A percentile compares a stretch with the other conserved stretches of the same genome.
Conservation (phyloP, 768 basidiomycete species). For the Pholiota conissans region DNA sequence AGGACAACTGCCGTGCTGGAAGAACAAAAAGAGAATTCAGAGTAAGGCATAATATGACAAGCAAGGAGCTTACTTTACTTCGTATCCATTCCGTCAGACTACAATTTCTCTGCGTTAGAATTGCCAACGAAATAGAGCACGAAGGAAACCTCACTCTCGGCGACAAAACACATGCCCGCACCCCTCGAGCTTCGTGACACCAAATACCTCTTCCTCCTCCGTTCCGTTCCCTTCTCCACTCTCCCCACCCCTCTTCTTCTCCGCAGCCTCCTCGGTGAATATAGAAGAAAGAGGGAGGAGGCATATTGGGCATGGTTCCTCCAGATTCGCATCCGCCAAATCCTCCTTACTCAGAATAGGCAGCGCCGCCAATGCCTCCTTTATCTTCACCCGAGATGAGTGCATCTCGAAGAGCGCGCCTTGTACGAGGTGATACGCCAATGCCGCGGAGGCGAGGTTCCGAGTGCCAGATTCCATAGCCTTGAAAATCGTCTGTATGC, state of each 20-base stretch:
- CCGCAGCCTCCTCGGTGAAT: constrained; percentile 27
- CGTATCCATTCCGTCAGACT: constrained; percentile 72
- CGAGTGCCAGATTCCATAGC: too few species aligned
- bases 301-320: constrained; percentile 70
- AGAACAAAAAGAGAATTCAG: too few species aligned
- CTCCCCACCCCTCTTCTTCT: constrained; percentile 1
- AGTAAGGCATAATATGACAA: too few species aligned
- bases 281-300: constrained; percentile 50
- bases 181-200: constrained; percentile 55
- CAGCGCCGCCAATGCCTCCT: constrained; percentile 39
- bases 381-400: constrained; percentile 30
- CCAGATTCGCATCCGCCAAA: constrained; percentile 32
- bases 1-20: constrained; percentile 70
- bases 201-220: constrained; percentile 22
- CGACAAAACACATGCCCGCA: constrained; percentile 73
- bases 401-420: constrained; percentile 17
- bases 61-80: constrained; percentile 46
- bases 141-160: constrained; percentile 47
- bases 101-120: background rate
- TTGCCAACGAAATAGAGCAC: constrained; percentile 3
- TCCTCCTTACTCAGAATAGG: constrained; percentile 40
- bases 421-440: constrained; percentile 24
- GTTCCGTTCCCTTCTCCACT: constrained; percentile 4
- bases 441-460: constrained; percentile 5
- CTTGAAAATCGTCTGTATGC: too few species aligned